Percentiles rank a stretch among this genome's conserved stretches.
Conservation (phyloP, 768 basidiomycete species). For the Collybia sordida region DNA sequence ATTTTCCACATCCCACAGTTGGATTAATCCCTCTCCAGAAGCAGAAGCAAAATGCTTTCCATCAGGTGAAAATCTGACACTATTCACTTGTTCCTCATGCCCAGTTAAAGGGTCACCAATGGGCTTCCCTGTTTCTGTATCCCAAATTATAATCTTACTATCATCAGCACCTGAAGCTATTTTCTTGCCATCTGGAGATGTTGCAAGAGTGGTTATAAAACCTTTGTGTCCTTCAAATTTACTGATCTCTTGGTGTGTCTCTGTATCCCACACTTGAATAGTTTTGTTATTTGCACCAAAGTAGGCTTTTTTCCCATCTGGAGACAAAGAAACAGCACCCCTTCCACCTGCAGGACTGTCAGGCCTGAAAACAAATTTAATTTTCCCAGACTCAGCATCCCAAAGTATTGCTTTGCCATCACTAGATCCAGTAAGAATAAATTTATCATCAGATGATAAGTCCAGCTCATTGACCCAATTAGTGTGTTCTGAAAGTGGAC, state of each 20-base stretch:
- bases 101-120: background rate
- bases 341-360: background rate
- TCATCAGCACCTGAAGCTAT: background rate
- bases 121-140: background rate
- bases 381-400: background rate
- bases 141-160: background rate
- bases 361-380: background rate
- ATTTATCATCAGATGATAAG: conserved; percentile 6
- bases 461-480: background rate
- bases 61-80: background rate
- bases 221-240: conserved; percentile 16
- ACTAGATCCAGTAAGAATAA: background rate
- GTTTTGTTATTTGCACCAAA: background rate
- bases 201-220: conserved; percentile 32
- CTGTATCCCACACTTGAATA: conserved; percentile 24
- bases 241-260: conserved; percentile 4
- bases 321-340: background rate
- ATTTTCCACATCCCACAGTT: background rate
- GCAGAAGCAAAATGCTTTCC: background rate
- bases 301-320: background rate
- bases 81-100: background rate
- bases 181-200: conserved; percentile 41
- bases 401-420: background rate
- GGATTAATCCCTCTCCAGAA: background rate
- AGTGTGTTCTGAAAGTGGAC: background rate